Evolutionary conservation across 306 rosid genomes (phyloP), one percentile per base, ranked within the genome.

Genomic region (Gynostemma pentaphyllum): DNA sequence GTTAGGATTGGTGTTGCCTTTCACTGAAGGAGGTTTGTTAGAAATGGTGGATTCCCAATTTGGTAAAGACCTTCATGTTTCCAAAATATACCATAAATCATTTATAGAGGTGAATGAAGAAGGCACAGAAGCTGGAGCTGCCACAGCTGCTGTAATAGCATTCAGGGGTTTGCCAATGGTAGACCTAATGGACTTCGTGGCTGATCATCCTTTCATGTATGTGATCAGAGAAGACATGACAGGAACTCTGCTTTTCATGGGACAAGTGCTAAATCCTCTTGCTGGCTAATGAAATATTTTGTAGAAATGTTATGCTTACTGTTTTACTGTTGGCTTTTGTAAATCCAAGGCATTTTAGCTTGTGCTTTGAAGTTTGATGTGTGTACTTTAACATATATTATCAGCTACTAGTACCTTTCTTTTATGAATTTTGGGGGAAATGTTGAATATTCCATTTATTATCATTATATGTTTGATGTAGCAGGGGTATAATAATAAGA

Each of bases 91-190:
- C 65, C 90, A 88, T 1, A 82, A 82, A 67, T 76, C 95, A 10
- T 85, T 82, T 69, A 76, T 92, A 52, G 87, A 88, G 83, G 95
- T 92, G 23, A 84, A 92, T 2, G 98, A 92, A 76, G 81, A 81
- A 82, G 94, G 96, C 64, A 84, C 95, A 19, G 87, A 86, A 77
- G 96, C 98, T 24, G 96, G 88, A 2, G 90, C 85, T 21, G 88
- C 80, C 29, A 70, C 79, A 7, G 85, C 73, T 9, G 80, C 66
- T 29, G 67, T 68, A 1, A 26, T 89, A 22, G 0, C 0, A 1
- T 0, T 53, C 13, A 68, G 85, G 72, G 0, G 68, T 27, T 0
- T 70, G 18, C 9, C 0, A 7, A 0, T 12, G 7, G 5, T 41
- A 1, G 47, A 63, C 2, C 47, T 15, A 45, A 57, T 78, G 19